Percentiles rank a stretch among this genome's conserved stretches.
Evolutionary conservation across 2,329 filamentous ascomycete species (phyloP).

Genomic region (Aspergillus pseudonomiae): DNA sequence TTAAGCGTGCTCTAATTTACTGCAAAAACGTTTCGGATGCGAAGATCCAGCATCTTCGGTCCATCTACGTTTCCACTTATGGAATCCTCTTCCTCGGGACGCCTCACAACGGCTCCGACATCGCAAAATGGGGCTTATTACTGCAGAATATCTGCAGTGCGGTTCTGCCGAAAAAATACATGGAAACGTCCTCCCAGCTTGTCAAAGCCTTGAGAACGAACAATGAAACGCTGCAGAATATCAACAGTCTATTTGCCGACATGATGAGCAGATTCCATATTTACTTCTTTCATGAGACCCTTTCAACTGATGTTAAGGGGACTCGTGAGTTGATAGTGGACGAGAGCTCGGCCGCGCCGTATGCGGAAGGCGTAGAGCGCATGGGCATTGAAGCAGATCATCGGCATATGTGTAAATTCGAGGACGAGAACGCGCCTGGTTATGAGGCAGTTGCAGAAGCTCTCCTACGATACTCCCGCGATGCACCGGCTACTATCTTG

Average conservation of each 20-base stretch:
- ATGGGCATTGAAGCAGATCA: slow-evolving; percentile 77
- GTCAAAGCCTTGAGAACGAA: slow-evolving; percentile 72
- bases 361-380: slow-evolving; percentile 69
- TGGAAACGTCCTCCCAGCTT: slow-evolving; percentile 69
- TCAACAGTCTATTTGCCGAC: slow-evolving; percentile 73
- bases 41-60: slow-evolving; percentile 66
- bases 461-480: slow-evolving; percentile 49
- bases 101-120: slow-evolving; percentile 70
- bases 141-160: slow-evolving; percentile 69
- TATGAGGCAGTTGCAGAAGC: slow-evolving; percentile 59
- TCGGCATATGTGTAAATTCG: slow-evolving; percentile 73
- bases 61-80: slow-evolving; percentile 74
- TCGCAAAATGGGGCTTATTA: slow-evolving; percentile 68
- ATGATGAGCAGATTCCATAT: slow-evolving; percentile 72
- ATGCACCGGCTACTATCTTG: slow-evolving; percentile 58
- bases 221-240: slow-evolving; percentile 73
- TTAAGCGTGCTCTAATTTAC: slow-evolving; percentile 71
- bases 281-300: slow-evolving; percentile 76
- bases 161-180: slow-evolving; percentile 66
- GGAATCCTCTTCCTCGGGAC: slow-evolving; percentile 78
- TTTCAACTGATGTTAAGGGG: slow-evolving; percentile 69
- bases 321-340: slow-evolving; percentile 69
- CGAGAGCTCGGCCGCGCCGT: slow-evolving; percentile 68
- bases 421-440: slow-evolving; percentile 65
- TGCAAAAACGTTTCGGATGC: slow-evolving; percentile 63